Evolutionary conservation across 768 basidiomycete genomes (phyloP).

Genomic region (Butyriboletus loyo): DNA sequence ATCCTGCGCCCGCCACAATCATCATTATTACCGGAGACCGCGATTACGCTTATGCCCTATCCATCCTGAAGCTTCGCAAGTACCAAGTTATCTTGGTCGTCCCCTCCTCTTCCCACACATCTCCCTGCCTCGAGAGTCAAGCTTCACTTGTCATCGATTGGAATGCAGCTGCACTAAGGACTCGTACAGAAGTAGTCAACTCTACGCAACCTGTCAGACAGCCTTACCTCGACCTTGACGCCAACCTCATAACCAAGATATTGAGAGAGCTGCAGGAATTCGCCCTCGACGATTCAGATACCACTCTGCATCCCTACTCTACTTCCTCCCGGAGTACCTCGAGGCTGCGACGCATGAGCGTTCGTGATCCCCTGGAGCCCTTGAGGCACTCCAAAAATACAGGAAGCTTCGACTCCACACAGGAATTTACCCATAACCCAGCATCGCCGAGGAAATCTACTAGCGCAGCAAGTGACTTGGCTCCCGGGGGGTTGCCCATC

Average conservation of each 20-base stretch:
- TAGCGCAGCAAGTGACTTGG: constrained; percentile 3
- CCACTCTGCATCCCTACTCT: neutral
- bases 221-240: constrained; percentile 25
- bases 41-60: constrained; percentile 64
- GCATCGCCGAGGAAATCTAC: constrained; percentile 9
- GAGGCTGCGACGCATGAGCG: constrained; percentile 13
- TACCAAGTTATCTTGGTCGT: constrained; percentile 53
- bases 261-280: constrained; percentile 20
- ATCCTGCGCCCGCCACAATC: constrained; percentile 49
- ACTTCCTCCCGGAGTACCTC: constrained; percentile 1
- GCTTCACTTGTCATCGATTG: constrained; percentile 55
- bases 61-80: constrained; percentile 50
- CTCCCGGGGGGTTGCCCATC: constrained; percentile 3
- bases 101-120: constrained; percentile 35
- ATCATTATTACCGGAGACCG: constrained; percentile 66
- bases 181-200: constrained; percentile 20
- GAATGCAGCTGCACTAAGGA: constrained; percentile 38
- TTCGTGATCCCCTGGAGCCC: constrained; percentile 26
- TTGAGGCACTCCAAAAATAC: constrained; percentile 8
- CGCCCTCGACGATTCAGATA: constrained; percentile 13
- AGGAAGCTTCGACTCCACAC: constrained; percentile 3
- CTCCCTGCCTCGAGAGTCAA: constrained; percentile 49
- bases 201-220: constrained; percentile 22
- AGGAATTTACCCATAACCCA: constrained; percentile 1
- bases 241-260: constrained; percentile 18